Evolutionary conservation across 192 early-diverging fungal species (phyloP), one percentile per base, ranked within the genome.

Genomic region (Radiomyces spectabilis): DNA sequence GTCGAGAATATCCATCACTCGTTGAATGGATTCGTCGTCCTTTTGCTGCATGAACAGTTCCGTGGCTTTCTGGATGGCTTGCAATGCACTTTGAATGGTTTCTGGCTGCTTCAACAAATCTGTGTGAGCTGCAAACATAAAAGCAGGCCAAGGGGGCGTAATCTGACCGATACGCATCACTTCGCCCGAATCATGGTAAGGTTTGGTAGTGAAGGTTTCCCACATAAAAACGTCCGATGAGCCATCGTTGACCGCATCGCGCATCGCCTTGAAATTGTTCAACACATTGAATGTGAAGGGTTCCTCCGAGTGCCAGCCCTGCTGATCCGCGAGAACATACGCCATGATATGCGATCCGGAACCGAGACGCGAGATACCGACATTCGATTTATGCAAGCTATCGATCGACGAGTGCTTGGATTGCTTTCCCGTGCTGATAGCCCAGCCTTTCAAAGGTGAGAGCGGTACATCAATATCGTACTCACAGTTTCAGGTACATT

Each of bases 171-270:
- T 76, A 41, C 79, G 80, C 27, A 78, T 73, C 37, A 94, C 76
- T 55, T 82, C 76, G 12, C 79, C 73, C 10, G 70, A 68, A 21
- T 81, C 82, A 46, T 92, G 88, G 57, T 90, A 80, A 3, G 85
- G 81, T 63, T 95, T 90, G 58, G 91, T 95, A n/a, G 91, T 95
- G 29, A 92, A 85, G 0, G 81, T 75, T 55, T 95, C 93, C 93
- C 93, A 95, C 56, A 95, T 69, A 49, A 95, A 95, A 5, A 82
- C 86, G 67, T 94, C 93, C 5, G 67, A 68, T 5, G 59, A 51
- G 19, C 78, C 79, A 5, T 69, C 61, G 33, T 80, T 75, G 41
- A 89, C 81, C 15, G 86, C 89, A 12, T 77, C 59, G 9, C 83
- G 72, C 67, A 95, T 79, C 0, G 80, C 77, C 15, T 79, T 53